Percentiles rank a stretch among this genome's conserved stretches.
phyloP scores from a whole-genome alignment of 2,329 filamentous ascomycete species.

The Ceratocystis lukuohia region DNA sequence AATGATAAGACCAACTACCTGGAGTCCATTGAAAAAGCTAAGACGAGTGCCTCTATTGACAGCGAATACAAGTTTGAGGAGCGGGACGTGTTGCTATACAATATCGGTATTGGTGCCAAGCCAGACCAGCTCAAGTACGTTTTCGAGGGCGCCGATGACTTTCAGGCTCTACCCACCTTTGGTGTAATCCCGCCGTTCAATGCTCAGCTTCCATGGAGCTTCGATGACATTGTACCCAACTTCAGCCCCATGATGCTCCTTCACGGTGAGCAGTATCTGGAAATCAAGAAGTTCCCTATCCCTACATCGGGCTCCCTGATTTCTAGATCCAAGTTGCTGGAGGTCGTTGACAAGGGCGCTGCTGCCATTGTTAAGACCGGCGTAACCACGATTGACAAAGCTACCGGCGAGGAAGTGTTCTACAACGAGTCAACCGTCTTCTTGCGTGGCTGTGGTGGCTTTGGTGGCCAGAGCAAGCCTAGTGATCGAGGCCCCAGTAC shows the following conservation, averaged over 20 bases:
- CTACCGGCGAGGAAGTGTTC: slow-evolving; percentile 79
- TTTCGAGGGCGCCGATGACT: slow-evolving; percentile 81
- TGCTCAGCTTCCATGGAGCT: slow-evolving; percentile 63
- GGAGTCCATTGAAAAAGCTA: slow-evolving; percentile 60
- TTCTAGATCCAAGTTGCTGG: slow-evolving; percentile 67
- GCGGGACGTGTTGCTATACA: slow-evolving; percentile 86
- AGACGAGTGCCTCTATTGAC: slow-evolving; percentile 54
- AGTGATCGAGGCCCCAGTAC: slow-evolving; percentile 67
- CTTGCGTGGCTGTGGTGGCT: slow-evolving; percentile 79
- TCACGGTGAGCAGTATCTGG: slow-evolving; percentile 96
- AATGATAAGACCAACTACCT: slow-evolving; percentile 41
- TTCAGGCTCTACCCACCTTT: slow-evolving; percentile 89
- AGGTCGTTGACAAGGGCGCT: slow-evolving; percentile 91
- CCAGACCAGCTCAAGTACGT: slow-evolving; percentile 74
- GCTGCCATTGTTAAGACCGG: slow-evolving; percentile 72
- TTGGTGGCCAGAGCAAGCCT: slow-evolving; percentile 69
- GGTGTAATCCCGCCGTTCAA: slow-evolving; percentile 93
- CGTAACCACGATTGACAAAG: slow-evolving; percentile 70
- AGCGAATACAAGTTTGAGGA: slow-evolving; percentile 75
- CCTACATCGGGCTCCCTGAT: slow-evolving; percentile 68
- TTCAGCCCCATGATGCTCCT: slow-evolving; percentile 98
- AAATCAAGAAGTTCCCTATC: slow-evolving; percentile 82
- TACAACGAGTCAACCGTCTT: slow-evolving; percentile 96
- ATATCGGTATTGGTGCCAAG: slow-evolving; percentile 86
- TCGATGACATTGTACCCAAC: slow-evolving; percentile 79